phyloP scores from a whole-genome alignment of 2,329 filamentous ascomycete species.

The Xylaria sp. region DNA sequence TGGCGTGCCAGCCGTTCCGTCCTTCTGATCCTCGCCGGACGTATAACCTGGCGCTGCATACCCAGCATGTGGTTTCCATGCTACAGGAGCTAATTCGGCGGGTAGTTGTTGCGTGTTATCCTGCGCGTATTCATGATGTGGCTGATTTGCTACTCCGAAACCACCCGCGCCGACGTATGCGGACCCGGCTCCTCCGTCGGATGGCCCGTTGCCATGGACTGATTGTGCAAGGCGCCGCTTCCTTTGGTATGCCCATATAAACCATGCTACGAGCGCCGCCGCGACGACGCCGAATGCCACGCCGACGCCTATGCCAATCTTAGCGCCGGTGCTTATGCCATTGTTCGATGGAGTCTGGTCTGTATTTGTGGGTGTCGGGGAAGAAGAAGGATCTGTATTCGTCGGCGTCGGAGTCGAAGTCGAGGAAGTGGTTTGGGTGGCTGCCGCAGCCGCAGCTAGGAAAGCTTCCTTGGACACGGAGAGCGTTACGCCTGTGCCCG shows the following conservation, averaged over 20 bases:
- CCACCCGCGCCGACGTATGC: not conserved
- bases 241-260: conserved; percentile 46
- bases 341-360: conserved; percentile 23
- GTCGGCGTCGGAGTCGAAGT: conserved; percentile 33
- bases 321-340: conserved; percentile 50
- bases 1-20: conserved; percentile 32
- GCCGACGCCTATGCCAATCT: conserved; percentile 55
- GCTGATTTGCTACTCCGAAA: not conserved
- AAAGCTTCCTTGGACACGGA: conserved; percentile 55
- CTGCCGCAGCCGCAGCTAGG: conserved; percentile 46
- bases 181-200: conserved; percentile 15
- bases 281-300: conserved; percentile 45
- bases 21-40: conserved; percentile 24
- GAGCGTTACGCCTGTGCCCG: conserved; percentile 56
- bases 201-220: conserved; percentile 20
- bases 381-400: conserved; percentile 25
- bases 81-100: conserved; percentile 37
- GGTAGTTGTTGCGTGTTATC: conserved; percentile 38
- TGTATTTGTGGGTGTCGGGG: conserved; percentile 33
- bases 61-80: conserved; percentile 32
- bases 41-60: conserved; percentile 21
- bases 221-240: conserved; percentile 36
- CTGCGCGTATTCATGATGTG: conserved; percentile 39
- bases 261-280: conserved; percentile 41
- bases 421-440: conserved; percentile 33